phyloP scores from a whole-genome alignment of 164 flowering plant genomes.

The Sedum album region DNA sequence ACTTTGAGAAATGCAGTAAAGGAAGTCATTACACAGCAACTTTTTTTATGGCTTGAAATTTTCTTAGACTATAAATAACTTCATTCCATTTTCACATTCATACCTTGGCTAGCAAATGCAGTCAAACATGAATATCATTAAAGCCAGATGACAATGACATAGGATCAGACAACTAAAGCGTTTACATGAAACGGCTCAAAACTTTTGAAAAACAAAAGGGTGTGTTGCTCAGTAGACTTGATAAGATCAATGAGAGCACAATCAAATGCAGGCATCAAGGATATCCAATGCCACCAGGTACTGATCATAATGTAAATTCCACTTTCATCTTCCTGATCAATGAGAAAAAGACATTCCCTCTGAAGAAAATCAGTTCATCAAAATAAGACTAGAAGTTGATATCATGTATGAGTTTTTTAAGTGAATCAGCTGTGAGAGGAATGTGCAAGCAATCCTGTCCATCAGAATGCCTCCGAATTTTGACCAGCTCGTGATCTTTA shows the following conservation, averaged over 20 bases:
- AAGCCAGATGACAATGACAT: too few species aligned
- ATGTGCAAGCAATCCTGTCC: conserved; percentile 85
- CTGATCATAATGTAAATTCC: background rate
- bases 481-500: conserved; percentile 87
- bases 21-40: too few species aligned
- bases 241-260: background rate
- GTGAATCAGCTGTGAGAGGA: conserved; percentile 70
- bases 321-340: background rate
- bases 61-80: too few species aligned
- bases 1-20: too few species aligned
- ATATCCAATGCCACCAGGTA: background rate
- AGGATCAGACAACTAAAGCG: too few species aligned
- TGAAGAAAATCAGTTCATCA: background rate
- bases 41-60: too few species aligned
- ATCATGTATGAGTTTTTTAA: conserved; percentile 57
- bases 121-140: too few species aligned
- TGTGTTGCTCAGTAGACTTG: background rate
- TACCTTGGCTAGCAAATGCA: too few species aligned
- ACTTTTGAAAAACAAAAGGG: too few species aligned
- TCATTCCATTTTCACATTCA: too few species aligned
- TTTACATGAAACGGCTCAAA: too few species aligned
- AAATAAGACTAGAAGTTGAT: background rate
- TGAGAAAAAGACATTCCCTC: background rate
- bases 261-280: background rate
- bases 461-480: conserved; percentile 65